A percentile compares a stretch with the other conserved stretches of the same genome.
phyloP scores from a whole-genome alignment of 1,139 yeast genomes.

The Saccharomycopsis phalli region DNA sequence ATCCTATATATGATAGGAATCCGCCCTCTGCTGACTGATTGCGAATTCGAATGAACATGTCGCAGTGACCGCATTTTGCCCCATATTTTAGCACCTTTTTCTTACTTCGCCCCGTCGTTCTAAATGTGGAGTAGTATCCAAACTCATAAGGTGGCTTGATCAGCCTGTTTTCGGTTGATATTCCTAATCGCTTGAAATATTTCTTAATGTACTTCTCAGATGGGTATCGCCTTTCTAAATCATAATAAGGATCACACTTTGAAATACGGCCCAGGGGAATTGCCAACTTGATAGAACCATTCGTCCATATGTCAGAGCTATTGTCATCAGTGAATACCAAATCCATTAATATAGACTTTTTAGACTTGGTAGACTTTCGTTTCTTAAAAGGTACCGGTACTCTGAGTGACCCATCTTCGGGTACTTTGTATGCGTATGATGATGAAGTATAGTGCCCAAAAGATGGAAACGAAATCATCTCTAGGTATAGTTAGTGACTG shows the following conservation, averaged over 20 bases:
- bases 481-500: too few relatives aligned
- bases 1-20: slow-evolving; percentile 12
- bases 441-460: slow-evolving; percentile 16
- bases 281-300: not conserved
- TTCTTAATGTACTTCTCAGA: slow-evolving; percentile 4
- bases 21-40: slow-evolving; percentile 15
- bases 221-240: slow-evolving; percentile 6
- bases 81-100: slow-evolving; percentile 8
- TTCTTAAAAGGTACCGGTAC: too few relatives aligned
- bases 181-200: slow-evolving; percentile 12
- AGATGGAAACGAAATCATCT: slow-evolving; percentile 16
- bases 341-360: slow-evolving; percentile 13
- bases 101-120: not conserved
- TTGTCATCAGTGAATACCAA: slow-evolving; percentile 4
- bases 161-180: slow-evolving; percentile 3
- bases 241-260: slow-evolving; percentile 11
- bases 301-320: not conserved
- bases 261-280: not conserved
- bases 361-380: slow-evolving; percentile 11
- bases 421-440: slow-evolving; percentile 3
- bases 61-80: slow-evolving; percentile 16
- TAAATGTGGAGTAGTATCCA: slow-evolving; percentile 13
- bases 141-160: slow-evolving; percentile 11
- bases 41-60: slow-evolving; percentile 6
- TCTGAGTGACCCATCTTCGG: not conserved